These are phyloP conservation scores for Antrodiella citrinella DNA, from an alignment of 768 basidiomycete species.

Conservation along the genomic window DNA sequence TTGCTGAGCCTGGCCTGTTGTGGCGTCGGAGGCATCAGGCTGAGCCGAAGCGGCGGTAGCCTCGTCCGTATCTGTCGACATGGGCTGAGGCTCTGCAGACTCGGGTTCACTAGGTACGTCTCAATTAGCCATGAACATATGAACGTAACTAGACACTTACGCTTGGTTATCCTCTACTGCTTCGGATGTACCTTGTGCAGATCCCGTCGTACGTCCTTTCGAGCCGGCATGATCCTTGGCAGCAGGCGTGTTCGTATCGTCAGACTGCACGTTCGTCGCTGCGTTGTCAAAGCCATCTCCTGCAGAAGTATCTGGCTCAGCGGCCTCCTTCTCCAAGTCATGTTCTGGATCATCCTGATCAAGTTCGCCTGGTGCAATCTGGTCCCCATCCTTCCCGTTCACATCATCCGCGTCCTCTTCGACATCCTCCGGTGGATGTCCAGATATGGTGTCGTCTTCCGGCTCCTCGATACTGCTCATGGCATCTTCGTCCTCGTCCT, in stretches of 20 bases:
- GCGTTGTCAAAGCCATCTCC: slow-evolving; percentile 17
- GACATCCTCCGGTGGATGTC: slow-evolving; percentile 1
- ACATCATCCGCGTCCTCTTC: slow-evolving; percentile 18
- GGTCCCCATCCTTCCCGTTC: slow-evolving; percentile 23
- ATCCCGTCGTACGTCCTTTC: too few relatives aligned
- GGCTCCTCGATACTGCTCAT: background rate
- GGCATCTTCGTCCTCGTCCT: slow-evolving; percentile 17
- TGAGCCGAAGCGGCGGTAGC: background rate
- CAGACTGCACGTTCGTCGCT: background rate
- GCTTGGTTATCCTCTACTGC: too few relatives aligned
- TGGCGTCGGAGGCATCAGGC: background rate
- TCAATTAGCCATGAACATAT: slow-evolving; percentile 2
- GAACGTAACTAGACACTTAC: too few relatives aligned
- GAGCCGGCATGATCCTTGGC: too few relatives aligned
- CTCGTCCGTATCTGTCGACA: background rate
- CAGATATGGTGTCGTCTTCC: slow-evolving; percentile 8
- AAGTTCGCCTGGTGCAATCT: slow-evolving; percentile 10
- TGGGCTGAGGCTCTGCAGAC: background rate
- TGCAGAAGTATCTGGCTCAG: slow-evolving; percentile 14
- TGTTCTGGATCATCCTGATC: slow-evolving; percentile 2
- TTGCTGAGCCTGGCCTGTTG: background rate
- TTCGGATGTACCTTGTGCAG: too few relatives aligned
- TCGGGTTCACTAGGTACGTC: background rate
- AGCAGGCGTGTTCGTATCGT: background rate
- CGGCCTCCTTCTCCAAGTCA: slow-evolving; percentile 6